Percentiles rank a stretch among this genome's conserved stretches.
phyloP scores from a whole-genome alignment of 257 asterid species.

The Solanum pennellii region DNA sequence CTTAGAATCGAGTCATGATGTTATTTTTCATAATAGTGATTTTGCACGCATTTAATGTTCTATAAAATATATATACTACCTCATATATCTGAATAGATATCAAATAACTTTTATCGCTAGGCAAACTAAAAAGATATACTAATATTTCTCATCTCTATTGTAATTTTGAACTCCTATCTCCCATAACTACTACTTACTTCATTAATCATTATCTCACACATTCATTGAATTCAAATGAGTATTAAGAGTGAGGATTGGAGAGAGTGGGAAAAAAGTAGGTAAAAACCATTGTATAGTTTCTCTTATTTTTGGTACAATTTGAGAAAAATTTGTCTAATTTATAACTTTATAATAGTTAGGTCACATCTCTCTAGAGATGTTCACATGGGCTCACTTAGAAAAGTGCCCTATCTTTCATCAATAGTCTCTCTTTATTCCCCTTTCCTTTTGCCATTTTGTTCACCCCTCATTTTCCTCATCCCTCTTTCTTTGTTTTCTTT shows the following conservation, averaged over 20 bases:
- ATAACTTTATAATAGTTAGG: neutral
- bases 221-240: neutral
- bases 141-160: neutral
- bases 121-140: too few species aligned
- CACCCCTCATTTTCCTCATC: neutral
- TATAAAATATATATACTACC: too few species aligned
- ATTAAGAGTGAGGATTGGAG: neutral
- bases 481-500: neutral
- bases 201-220: neutral
- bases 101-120: neutral
- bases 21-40: neutral
- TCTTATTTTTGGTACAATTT: conserved; percentile 2
- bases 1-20: neutral
- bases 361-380: conserved; percentile 18
- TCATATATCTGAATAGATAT: too few species aligned
- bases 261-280: conserved; percentile 14
- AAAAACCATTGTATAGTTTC: neutral
- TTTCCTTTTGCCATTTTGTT: neutral
- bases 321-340: neutral
- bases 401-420: neutral
- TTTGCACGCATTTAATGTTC: neutral
- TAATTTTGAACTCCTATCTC: neutral
- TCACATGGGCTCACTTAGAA: conserved; percentile 14
- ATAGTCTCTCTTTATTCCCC: neutral
- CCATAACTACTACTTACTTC: neutral